These are phyloP conservation scores for Globisporangium canariense DNA, from an alignment of 352 stramenopile species.

Conservation along the genomic window DNA sequence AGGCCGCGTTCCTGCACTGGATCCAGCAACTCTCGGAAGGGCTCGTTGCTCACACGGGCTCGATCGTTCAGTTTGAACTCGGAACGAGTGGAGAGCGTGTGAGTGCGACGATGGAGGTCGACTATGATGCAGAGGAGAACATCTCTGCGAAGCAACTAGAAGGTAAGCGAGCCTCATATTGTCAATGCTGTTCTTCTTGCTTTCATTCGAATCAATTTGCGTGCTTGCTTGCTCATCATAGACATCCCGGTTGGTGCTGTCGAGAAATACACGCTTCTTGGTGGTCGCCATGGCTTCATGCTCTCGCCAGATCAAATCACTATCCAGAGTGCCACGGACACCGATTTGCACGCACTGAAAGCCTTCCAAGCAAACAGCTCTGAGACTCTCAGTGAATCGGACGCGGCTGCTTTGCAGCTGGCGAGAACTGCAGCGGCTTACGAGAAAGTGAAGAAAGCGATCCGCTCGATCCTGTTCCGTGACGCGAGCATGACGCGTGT, in stretches of 20 bases:
- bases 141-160: constrained; percentile 41
- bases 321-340: constrained; percentile 27
- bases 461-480: constrained; percentile 46
- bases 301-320: constrained; percentile 31
- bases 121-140: constrained; percentile 40
- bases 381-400: constrained; percentile 15
- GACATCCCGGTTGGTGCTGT: constrained; percentile 49
- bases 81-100: constrained; percentile 19
- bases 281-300: constrained; percentile 26
- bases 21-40: constrained; percentile 13
- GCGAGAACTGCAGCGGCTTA: constrained; percentile 44
- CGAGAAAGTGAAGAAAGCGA: constrained; percentile 36
- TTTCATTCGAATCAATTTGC: not conserved
- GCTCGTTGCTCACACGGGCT: constrained; percentile 30
- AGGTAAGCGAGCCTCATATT: constrained; percentile 21
- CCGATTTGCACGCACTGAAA: constrained; percentile 23
- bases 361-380: constrained; percentile 15
- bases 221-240: constrained; percentile 15
- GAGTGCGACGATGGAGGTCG: constrained; percentile 32
- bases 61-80: constrained; percentile 23
- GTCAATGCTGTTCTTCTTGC: not conserved
- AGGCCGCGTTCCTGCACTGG: constrained; percentile 35
- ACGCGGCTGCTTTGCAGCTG: constrained; percentile 32
- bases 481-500: constrained; percentile 53
- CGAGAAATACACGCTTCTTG: constrained; percentile 55